phyloP scores from a whole-genome alignment of 2,329 filamentous ascomycete species.

The Verticillium isaacii region DNA sequence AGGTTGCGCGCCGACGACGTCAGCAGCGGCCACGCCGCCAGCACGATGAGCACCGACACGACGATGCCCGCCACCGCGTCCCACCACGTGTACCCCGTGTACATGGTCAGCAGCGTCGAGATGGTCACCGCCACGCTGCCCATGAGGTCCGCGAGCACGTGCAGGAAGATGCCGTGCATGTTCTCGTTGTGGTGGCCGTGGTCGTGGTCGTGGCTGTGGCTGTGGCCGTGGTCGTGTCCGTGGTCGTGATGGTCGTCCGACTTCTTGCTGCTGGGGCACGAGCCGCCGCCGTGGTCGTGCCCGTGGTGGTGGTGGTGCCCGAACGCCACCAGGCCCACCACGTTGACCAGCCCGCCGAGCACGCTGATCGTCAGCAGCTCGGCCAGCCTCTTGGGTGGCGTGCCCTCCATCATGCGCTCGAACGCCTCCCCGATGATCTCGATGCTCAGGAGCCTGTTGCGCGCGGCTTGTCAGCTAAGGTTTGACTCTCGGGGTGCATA shows the following conservation, averaged over 20 bases:
- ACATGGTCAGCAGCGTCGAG: slow-evolving; percentile 82
- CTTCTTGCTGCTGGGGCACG: slow-evolving; percentile 9
- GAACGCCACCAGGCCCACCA: slow-evolving; percentile 87
- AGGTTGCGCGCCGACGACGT: slow-evolving; percentile 77
- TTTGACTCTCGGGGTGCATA: neutral
- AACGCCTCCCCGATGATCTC: slow-evolving; percentile 95
- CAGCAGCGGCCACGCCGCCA: slow-evolving; percentile 86
- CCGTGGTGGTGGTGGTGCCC: slow-evolving; percentile 61
- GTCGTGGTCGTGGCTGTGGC: slow-evolving; percentile 32
- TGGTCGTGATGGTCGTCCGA: slow-evolving; percentile 26
- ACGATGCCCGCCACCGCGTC: slow-evolving; percentile 91
- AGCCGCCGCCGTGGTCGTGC: slow-evolving; percentile 29
- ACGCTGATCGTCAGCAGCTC: slow-evolving; percentile 88
- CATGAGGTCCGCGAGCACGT: slow-evolving; percentile 90
- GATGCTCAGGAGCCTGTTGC: slow-evolving; percentile 73
- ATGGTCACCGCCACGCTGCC: slow-evolving; percentile 92
- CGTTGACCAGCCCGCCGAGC: slow-evolving; percentile 81
- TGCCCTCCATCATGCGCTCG: slow-evolving; percentile 79
- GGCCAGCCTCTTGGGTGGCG: slow-evolving; percentile 74
- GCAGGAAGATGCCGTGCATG: slow-evolving; percentile 95
- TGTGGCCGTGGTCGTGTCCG: slow-evolving; percentile 35
- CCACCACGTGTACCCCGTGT: slow-evolving; percentile 88
- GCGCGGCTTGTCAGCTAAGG: neutral
- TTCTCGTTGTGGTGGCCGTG: slow-evolving; percentile 75
- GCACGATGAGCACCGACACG: slow-evolving; percentile 88